Base-by-base conservation (phyloP, 2,329 filamentous ascomycete genomes). In the Fonsecaea pedrosoi region DNA sequence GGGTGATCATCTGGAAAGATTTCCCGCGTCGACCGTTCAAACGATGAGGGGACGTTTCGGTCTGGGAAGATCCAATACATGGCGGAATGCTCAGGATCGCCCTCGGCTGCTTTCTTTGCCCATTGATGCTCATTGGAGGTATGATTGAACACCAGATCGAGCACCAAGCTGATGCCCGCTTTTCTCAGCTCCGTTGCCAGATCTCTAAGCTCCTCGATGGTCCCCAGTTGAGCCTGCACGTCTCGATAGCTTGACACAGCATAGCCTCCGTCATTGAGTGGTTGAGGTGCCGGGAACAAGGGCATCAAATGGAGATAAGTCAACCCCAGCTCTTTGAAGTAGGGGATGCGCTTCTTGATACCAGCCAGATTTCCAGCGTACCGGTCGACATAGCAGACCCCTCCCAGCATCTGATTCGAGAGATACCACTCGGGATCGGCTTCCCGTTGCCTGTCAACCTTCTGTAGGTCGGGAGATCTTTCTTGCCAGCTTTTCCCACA, bases 11-110 rank as follows among this genome's bases (percentile, higher is more conserved):
- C 70, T 0, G 70, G 70, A 35, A 72, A 72, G 56, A 72, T 72
- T 37, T 72, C 70, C 54, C 70, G 56, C 2, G 70, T 72, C 3
- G 63, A 48, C 2, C 69, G 65, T 40, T 72, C 70, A 38, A 72
- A 72, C 8, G 70, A 69, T 7, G 54, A 58, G 10, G 70, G 70
- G 9, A 72, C 70, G 40, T 67, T 71, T n/a, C 70, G 56, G 54
- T 72, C 69, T 12, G 70, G 70, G 45, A 72, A 72, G 13, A 70
- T 67, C 70, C 70, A 72, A 50, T 72, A 72, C 70, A 72, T 72
- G 56, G 69, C 70, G 13, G 69, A 68, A 63, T 72, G 70, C 40
- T 72, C 70, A 21, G 69, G 67, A 42, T 71, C 69, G 34, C 70
- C 70, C 32, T 69, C 63, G 3, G 67, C 69, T 55, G 70, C 70